A percentile compares a stretch with the other conserved stretches of the same genome.
Evolutionary conservation across 2,329 filamentous ascomycete species (phyloP).

Genomic region (Calonectria honghensis): DNA sequence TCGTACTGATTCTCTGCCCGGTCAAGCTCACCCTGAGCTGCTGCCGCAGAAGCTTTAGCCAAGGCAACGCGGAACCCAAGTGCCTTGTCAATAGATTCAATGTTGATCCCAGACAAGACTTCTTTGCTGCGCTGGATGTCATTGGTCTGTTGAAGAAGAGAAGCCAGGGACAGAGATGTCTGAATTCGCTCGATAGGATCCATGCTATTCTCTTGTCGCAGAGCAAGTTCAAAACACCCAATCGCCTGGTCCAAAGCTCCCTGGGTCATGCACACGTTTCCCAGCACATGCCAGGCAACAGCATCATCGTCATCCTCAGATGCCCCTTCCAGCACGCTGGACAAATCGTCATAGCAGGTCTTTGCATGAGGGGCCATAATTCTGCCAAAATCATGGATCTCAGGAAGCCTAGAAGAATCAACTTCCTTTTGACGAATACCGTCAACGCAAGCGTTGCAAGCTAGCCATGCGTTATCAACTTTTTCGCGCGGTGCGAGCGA

Average conservation of each 20-base stretch:
- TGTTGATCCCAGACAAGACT: constrained; percentile 37
- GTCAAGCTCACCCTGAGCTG: constrained; percentile 33
- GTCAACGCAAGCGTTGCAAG: constrained; percentile 35
- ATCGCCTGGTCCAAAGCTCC: constrained; percentile 36
- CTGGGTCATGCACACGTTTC: constrained; percentile 39
- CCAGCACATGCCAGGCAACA: constrained; percentile 38
- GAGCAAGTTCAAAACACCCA: constrained; percentile 36
- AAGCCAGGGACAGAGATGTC: constrained; percentile 33
- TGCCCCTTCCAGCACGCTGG: constrained; percentile 26
- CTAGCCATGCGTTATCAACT: constrained; percentile 37
- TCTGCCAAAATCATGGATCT: constrained; percentile 40
- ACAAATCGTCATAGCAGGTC: constrained; percentile 37
- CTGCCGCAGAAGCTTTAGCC: constrained; percentile 32
- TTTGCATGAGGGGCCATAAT: constrained; percentile 40
- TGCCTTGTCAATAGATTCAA: constrained; percentile 29
- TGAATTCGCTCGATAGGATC: constrained; percentile 34
- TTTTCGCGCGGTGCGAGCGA: constrained; percentile 33
- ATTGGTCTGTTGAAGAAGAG: constrained; percentile 32
- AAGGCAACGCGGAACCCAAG: constrained; percentile 38
- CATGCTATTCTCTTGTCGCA: constrained; percentile 34
- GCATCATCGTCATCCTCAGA: constrained; percentile 31
- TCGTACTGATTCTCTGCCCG: constrained; percentile 36
- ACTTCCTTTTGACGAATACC: constrained; percentile 37
- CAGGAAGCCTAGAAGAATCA: constrained; percentile 29
- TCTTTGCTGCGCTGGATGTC: constrained; percentile 31